Conservation (phyloP, 2,329 filamentous ascomycete genomes). For the Fusarium sp. region DNA sequence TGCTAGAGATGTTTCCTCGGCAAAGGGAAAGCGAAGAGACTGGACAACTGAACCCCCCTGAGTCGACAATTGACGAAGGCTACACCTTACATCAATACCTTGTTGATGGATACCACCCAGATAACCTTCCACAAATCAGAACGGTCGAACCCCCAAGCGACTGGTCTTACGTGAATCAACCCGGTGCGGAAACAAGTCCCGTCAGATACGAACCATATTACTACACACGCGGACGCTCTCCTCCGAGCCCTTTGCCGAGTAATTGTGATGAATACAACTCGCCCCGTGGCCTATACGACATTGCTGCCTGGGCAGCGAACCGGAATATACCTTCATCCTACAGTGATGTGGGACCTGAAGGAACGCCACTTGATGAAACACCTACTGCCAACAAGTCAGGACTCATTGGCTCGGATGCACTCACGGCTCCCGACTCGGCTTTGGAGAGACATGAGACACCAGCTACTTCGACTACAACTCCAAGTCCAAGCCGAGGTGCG, state of each 20-base stretch:
- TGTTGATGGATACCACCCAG: conserved; percentile 51
- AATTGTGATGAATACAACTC: conserved; percentile 54
- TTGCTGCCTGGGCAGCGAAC: conserved; percentile 55
- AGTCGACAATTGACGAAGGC: conserved; percentile 56
- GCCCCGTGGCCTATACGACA: conserved; percentile 43
- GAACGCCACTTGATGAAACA: conserved; percentile 37
- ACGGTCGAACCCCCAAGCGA: conserved; percentile 57
- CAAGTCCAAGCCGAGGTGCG: conserved; percentile 17
- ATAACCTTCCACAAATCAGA: conserved; percentile 52
- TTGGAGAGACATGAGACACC: conserved; percentile 32
- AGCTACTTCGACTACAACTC: conserved; percentile 30
- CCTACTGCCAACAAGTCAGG: conserved; percentile 32
- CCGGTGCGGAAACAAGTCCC: conserved; percentile 52
- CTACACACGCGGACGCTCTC: conserved; percentile 64
- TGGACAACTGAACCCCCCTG: conserved; percentile 43
- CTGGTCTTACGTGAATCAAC: conserved; percentile 57
- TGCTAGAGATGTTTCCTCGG: conserved; percentile 76
- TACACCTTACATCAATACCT: conserved; percentile 55
- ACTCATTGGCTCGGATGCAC: conserved; percentile 25
- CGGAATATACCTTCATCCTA: conserved; percentile 55
- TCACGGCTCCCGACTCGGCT: conserved; percentile 13
- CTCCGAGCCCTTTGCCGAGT: conserved; percentile 63
- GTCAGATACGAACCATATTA: conserved; percentile 58
- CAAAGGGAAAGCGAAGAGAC: conserved; percentile 24
- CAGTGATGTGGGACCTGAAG: conserved; percentile 50